These are phyloP conservation scores for Chlamydomonas eustigma DNA, from an alignment of 139 green algal genomes.

Conservation along the genomic window DNA sequence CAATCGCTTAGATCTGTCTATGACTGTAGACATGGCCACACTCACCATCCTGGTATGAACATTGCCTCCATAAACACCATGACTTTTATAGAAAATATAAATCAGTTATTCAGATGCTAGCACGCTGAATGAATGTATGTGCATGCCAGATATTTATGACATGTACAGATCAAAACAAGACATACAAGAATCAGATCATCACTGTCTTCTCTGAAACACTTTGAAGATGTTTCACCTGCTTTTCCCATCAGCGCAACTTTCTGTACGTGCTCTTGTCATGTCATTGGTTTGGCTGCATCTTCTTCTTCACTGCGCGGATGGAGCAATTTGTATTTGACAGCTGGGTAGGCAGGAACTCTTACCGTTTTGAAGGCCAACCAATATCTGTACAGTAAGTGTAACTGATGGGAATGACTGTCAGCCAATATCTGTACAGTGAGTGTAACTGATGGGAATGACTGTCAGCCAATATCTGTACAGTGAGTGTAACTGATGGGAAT, in stretches of 20 bases:
- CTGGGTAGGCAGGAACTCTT: neutral
- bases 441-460: no score
- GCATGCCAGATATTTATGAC: no score
- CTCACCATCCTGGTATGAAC: constrained; percentile 19
- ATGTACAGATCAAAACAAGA: no score
- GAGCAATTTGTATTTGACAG: neutral
- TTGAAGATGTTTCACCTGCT: neutral
- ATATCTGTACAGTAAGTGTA: constrained; percentile 2
- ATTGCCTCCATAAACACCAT: no score
- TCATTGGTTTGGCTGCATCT: neutral
- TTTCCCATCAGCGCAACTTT: constrained; percentile 18
- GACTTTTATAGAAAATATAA: no score
- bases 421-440: no score
- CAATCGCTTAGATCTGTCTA: constrained; percentile 23
- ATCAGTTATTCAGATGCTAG: no score
- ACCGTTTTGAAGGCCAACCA: constrained; percentile 9
- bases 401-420: neutral
- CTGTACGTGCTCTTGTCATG: constrained; percentile 24
- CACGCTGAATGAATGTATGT: no score
- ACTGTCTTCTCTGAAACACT: no score
- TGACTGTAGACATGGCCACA: constrained; percentile 21
- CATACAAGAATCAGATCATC: no score
- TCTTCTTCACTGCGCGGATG: neutral
- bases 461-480: no score
- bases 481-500: no score